Evolutionary conservation across 768 basidiomycete genomes (phyloP).

Genomic region (Mycena galericulata): DNA sequence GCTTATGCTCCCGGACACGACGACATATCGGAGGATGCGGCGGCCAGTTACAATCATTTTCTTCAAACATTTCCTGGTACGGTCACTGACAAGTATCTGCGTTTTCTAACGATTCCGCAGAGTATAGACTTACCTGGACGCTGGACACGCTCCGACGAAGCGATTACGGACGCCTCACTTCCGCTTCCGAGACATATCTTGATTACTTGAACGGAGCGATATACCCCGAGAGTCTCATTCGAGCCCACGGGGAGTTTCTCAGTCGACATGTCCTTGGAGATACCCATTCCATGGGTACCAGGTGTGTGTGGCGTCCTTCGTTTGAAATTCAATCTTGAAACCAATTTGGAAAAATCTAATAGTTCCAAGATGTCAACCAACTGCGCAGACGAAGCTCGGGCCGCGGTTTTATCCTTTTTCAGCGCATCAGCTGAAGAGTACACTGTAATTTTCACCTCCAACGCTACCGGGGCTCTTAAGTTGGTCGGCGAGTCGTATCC

Average conservation of each 20-base stretch:
- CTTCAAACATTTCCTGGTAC: slow-evolving; percentile 6
- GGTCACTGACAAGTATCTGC: background rate
- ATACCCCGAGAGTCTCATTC: slow-evolving; percentile 82
- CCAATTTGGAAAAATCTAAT: too few relatives aligned
- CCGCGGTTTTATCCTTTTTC: slow-evolving; percentile 81
- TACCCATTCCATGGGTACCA: slow-evolving; percentile 84
- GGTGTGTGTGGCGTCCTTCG: too few relatives aligned
- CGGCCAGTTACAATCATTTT: background rate
- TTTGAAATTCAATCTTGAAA: too few relatives aligned
- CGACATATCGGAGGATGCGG: background rate
- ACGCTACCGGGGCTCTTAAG: slow-evolving; percentile 83
- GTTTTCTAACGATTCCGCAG: slow-evolving; percentile 40
- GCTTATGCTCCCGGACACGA: background rate
- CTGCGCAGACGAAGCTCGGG: slow-evolving; percentile 75
- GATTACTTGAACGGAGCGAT: slow-evolving; percentile 91
- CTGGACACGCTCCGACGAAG: slow-evolving; percentile 73
- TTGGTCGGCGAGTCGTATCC: slow-evolving; percentile 86
- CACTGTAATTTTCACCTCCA: slow-evolving; percentile 85
- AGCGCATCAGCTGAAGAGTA: slow-evolving; percentile 75
- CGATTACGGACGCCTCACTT: slow-evolving; percentile 70
- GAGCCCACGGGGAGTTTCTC: slow-evolving; percentile 76
- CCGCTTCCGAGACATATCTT: slow-evolving; percentile 77
- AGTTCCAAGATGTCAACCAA: slow-evolving; percentile 78
- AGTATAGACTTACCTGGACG: slow-evolving; percentile 76
- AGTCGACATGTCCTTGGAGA: slow-evolving; percentile 77